A percentile compares a stretch with the other conserved stretches of the same genome.
phyloP scores from a whole-genome alignment of 495 filamentous ascomycete genomes.

The Xylona heveae region DNA sequence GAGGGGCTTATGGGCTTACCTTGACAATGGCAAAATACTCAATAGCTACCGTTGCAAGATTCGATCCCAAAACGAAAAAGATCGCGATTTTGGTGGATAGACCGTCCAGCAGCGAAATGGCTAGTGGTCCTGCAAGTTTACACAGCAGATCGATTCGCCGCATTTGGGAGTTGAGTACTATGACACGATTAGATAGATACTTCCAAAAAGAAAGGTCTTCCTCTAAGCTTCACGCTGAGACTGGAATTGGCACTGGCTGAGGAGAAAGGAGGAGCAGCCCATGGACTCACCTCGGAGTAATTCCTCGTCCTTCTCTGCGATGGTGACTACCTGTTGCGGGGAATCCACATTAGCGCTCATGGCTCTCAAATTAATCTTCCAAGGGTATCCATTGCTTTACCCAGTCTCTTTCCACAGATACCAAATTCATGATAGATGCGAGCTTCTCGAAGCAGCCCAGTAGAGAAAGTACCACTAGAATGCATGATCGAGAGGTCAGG shows the following conservation, averaged over 20 bases:
- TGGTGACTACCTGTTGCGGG: slow-evolving; percentile 19
- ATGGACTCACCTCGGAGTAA: slow-evolving; percentile 15
- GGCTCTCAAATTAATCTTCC: too few species aligned
- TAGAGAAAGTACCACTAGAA: slow-evolving; percentile 23
- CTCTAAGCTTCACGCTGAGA: too few species aligned
- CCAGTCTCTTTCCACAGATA: slow-evolving; percentile 50
- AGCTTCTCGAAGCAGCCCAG: slow-evolving; percentile 38
- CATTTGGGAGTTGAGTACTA: slow-evolving; percentile 38
- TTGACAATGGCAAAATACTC: slow-evolving; percentile 38
- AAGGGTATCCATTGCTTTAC: too few species aligned
- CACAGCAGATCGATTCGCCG: slow-evolving; percentile 51
- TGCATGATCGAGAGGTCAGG: slow-evolving; percentile 4
- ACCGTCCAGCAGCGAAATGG: slow-evolving; percentile 13
- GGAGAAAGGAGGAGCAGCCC: too few species aligned
- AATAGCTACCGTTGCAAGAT: slow-evolving; percentile 19
- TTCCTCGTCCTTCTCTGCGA: slow-evolving; percentile 18
- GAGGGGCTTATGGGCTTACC: slow-evolving; percentile 9
- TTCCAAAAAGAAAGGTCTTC: too few species aligned
- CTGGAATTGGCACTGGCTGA: too few species aligned
- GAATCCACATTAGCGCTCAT: too few species aligned
- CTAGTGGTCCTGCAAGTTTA: slow-evolving; percentile 38
- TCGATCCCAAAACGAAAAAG: slow-evolving; percentile 16
- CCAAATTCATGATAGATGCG: slow-evolving; percentile 27
- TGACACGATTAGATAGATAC: too few species aligned
- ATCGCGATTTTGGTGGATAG: slow-evolving; percentile 18